Base-by-base conservation (phyloP, 805 yeast species). In the Lipomyces starkeyi region DNA sequence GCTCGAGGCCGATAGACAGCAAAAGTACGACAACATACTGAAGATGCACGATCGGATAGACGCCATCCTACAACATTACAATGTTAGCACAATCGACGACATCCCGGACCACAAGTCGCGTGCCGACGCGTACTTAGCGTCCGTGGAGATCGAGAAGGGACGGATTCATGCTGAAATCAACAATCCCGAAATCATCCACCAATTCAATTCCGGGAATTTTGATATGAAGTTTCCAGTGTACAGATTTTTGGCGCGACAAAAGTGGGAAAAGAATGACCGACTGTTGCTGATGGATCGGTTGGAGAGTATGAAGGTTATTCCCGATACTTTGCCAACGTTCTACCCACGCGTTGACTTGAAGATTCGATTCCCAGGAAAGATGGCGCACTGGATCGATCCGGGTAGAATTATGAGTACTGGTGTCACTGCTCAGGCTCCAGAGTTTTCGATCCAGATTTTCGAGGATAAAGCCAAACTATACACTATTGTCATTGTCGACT, bases 281-380 rank as follows among this genome's bases (percentile, higher is more conserved):
- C 90, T 92, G 91, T 76, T 91, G 62, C 82, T 89, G 63, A 91
- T 95, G 95, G 98, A 95, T 81, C 87, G 98, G 81, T 80, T 95
- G 63, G 99, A 95, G 80, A 87, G 90, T 65, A 81, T 92, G 73
- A 85, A 85, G 56, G 91, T 91, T 56, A 91, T 95, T 67, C 99
- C 99, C 17, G 99, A 95, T 77, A 93, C 98, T 2, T 77, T 95
- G 78, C 95, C 98, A 34, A 93, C 98, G 1, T 79, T 95, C 66
- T 88, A 85, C 9, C 98, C 98, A 22, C 80, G 83, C 70, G 94
- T 86, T 20, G 92, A 90, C 62, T 91, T 94, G 5, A 83, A 85
- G 58, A 75, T 95, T 58, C 87, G 87, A 79, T 93, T 93, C 76
- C 88, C 93, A 4, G 91, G 88, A 75, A 87, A 85, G 66, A 61